A percentile compares a stretch with the other conserved stretches of the same genome.
Evolutionary conservation across 2,329 filamentous ascomycete genomes (phyloP).

Genomic region (Chaetothyriales sp.): DNA sequence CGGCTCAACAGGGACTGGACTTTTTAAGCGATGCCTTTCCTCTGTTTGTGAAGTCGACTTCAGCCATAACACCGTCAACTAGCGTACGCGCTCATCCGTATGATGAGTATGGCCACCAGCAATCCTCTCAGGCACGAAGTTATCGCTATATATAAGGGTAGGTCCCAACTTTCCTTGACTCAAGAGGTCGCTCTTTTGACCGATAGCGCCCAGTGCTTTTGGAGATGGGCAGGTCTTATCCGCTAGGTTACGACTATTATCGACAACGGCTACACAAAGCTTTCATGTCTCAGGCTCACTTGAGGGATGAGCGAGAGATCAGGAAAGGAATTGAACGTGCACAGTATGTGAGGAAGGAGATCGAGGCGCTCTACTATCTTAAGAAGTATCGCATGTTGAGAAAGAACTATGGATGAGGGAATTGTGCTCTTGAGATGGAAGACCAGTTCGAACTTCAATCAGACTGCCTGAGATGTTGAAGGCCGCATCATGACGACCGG

Average conservation of each 20-base stretch:
- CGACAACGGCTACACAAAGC: slow-evolving; percentile 66
- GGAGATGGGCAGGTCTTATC: slow-evolving; percentile 71
- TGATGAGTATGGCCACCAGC: background rate
- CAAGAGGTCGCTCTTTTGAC: background rate
- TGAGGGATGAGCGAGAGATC: slow-evolving; percentile 63
- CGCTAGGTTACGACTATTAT: slow-evolving; percentile 71
- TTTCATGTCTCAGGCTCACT: slow-evolving; percentile 57
- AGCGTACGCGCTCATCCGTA: background rate
- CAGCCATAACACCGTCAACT: background rate
- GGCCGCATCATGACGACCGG: no score
- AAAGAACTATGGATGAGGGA: background rate
- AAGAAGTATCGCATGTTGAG: slow-evolving; percentile 12
- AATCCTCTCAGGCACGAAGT: slow-evolving; percentile 55
- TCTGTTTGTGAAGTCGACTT: no score
- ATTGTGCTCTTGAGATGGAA: background rate
- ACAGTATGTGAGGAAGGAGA: slow-evolving; percentile 86
- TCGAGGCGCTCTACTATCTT: slow-evolving; percentile 61
- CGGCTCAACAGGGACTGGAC: no score
- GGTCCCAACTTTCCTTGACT: background rate
- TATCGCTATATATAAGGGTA: slow-evolving; percentile 79
- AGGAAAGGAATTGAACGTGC: slow-evolving; percentile 58
- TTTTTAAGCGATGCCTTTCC: no score
- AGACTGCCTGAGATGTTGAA: background rate
- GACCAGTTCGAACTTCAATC: background rate
- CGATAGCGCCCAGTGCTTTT: slow-evolving; percentile 50